Evolutionary conservation across 805 yeast genomes (phyloP), one percentile per base, ranked within the genome.

Genomic region (Candida schatavii): DNA sequence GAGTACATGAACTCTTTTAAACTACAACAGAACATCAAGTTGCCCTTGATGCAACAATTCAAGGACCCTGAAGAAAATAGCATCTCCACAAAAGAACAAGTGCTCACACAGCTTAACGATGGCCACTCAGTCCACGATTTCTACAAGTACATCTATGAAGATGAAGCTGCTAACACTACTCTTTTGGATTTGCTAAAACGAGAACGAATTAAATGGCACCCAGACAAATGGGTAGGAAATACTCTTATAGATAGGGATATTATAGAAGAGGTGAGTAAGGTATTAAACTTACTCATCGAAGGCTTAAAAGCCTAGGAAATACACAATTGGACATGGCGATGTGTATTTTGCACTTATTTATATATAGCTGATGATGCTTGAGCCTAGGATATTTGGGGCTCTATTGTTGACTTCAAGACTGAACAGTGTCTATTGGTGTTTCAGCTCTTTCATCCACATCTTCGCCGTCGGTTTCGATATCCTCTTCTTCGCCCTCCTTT

Each of bases 181-280:
- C 30, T 62, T 21, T 13, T 45, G 2, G 59, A 51, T 1, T 44
- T 67, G 14, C 38, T 68, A 4, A 78, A 73, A 44, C 49, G 44
- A 22, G 88, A 83, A 49, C 56, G 88, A 41, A 56, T 82, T 4
- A 59, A 77, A 46, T 83, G 88, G 88, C 89, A 83, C 55, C 89
- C 89, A 1, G 89, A 83, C 52, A 75, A 72, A 51, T 75, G 83
- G 81, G 51, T 55, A 9, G 54, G 56, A 9, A 55, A 54, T 29
- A 51, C 66, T 3, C 45, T 56, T 13, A 45, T 60, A 39, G 62
- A 61, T 42, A 42, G 45, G 48, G 60, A 61, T 23, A 49, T 61
- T 28, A 56, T 67, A 13, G 59, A 59, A 41, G 44, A 40, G 26
- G 46, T 69, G 38, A 55, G 68, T 32, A 64, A 61, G 46, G 53